phyloP scores from a whole-genome alignment of 305 asterid species.

The Rubia peregrina region DNA sequence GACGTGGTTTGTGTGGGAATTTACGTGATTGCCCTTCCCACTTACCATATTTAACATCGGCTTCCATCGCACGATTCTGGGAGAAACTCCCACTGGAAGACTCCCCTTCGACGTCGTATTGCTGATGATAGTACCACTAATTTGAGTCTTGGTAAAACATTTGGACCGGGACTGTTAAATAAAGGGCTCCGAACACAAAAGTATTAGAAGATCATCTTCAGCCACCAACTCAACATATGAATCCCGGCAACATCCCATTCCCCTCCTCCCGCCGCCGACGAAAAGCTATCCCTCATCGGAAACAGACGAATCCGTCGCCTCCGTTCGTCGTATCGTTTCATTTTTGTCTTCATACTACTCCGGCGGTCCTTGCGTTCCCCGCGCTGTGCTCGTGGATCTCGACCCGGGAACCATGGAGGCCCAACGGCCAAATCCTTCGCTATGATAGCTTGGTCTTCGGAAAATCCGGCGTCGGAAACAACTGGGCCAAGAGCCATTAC shows the following conservation, averaged over 20 bases:
- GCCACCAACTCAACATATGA: too few relatives aligned
- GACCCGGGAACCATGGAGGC: not conserved
- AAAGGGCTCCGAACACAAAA: too few relatives aligned
- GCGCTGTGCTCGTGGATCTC: not conserved
- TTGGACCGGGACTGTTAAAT: too few relatives aligned
- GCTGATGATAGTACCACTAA: too few relatives aligned
- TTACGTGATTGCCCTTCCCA: slow-evolving; percentile 29
- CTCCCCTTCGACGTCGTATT: not conserved
- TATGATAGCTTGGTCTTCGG: not conserved
- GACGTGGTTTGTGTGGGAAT: slow-evolving; percentile 3
- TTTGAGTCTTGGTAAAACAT: too few relatives aligned
- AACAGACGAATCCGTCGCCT: too few relatives aligned
- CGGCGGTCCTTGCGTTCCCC: not conserved
- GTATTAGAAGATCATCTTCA: too few relatives aligned
- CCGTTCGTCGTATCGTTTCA: too few relatives aligned
- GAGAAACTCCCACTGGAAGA: not conserved
- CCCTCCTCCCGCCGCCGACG: too few relatives aligned
- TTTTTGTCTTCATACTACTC: too few relatives aligned
- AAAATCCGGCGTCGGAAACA: not conserved
- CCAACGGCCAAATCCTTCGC: not conserved
- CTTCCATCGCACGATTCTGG: slow-evolving; percentile 1
- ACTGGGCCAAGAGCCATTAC: not conserved
- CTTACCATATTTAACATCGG: not conserved
- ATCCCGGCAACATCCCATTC: too few relatives aligned
- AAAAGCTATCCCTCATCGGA: too few relatives aligned